Evolutionary conservation across 345 rosid genomes (phyloP), one percentile per base, ranked within the genome.

Genomic region (Boechera stricta): DNA sequence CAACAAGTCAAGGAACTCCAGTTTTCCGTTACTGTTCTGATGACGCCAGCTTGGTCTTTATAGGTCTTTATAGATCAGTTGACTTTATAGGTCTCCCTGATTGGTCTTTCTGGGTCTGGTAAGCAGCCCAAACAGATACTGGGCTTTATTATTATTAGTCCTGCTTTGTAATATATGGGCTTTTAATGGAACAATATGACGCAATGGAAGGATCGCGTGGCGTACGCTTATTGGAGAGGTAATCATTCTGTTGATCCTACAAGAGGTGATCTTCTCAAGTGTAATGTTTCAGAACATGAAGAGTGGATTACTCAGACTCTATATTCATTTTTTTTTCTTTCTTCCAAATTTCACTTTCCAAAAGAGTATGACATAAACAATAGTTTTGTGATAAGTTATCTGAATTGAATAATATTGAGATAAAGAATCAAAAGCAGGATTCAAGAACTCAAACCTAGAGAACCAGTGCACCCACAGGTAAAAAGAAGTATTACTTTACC

Each of bases 71-170:
- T 21, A 21, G 24, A 21, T 21, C 24, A 21, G 24, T 21, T 21
- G 24, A 21, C 24, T 21, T 21, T 21, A 21, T 21, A 21, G 24
- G 24, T 6, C 82, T 90, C 57, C 96, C 94, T n/a, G 98, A 92
- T 73, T 89, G 94, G 90, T 86, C 92, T 3, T 90, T 88, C 44
- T 92, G 98, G 97, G 96, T 93, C 69, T 90, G 97, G 97, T 88
- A 85, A 70, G 54, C 39, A 5, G 11, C 42, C 9, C 4, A 41
- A n/a, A 2, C 8, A 5, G 0, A 1, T 51, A 52, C 2, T 63
- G 49, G 77, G 72, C 58, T 31, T 21, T 21, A 21, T 21, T 21
- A 21, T 21, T 21, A 21, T 21, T 21, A 21, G 24, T 21, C 24
- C 24, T 21, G 24, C 24, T 21, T 21, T 21, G 24, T 21, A 21